phyloP scores from a whole-genome alignment of 805 yeast genomes.

The Komagataella pastoris region DNA sequence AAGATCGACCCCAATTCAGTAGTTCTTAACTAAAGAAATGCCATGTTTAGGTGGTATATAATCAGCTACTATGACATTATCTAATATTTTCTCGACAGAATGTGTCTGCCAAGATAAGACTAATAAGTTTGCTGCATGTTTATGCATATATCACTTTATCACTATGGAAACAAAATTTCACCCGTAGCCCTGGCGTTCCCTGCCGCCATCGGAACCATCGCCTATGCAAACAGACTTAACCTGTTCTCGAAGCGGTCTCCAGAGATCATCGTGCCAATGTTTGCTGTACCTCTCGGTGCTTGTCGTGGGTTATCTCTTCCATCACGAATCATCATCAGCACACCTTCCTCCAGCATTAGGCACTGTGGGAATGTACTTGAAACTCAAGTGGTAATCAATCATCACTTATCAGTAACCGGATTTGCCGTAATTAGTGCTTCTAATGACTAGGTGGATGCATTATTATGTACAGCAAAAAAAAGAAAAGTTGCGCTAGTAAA shows the following conservation, averaged over 20 bases:
- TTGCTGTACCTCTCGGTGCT: too few relatives aligned
- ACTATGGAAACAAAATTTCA: neutral
- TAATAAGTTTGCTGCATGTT: neutral
- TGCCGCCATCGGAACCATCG: neutral
- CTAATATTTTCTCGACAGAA: neutral
- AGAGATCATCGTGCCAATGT: too few relatives aligned
- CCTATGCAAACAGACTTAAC: too few relatives aligned
- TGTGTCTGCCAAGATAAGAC: neutral
- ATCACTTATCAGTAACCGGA: neutral
- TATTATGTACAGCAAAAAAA: neutral
- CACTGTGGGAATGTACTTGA: neutral
- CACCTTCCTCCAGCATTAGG: neutral
- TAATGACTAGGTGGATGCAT: neutral
- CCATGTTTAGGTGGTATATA: neutral
- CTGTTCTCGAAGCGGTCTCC: too few relatives aligned
- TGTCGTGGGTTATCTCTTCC: neutral
- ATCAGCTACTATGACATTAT: neutral
- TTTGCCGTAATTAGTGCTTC: neutral
- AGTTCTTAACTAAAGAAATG: conserved; percentile 4
- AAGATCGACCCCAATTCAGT: conserved; percentile 29
- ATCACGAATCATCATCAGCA: neutral
- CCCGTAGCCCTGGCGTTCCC: neutral
- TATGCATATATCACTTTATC: neutral
- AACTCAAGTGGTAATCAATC: neutral
- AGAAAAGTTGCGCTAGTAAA: neutral